phyloP scores from a whole-genome alignment of 306 rosid genomes.

The Dalbergia cultrata region DNA sequence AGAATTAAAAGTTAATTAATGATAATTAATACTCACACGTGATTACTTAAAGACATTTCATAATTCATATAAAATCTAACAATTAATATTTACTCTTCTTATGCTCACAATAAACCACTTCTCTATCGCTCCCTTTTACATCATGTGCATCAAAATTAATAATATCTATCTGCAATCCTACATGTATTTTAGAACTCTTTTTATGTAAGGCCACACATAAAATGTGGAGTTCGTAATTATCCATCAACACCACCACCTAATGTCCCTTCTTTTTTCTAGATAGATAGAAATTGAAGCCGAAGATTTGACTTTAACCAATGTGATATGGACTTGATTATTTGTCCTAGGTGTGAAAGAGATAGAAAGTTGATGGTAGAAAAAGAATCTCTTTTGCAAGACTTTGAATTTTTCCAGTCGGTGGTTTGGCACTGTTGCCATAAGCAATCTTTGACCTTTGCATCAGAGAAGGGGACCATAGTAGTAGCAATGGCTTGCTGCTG shows the following conservation, averaged over 20 bases:
- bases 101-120: too few relatives aligned
- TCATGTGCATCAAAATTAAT: too few relatives aligned
- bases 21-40: too few relatives aligned
- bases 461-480: conserved; percentile 50
- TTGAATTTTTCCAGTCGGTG: conserved; percentile 45
- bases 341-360: conserved; percentile 42
- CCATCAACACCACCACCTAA: background rate
- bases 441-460: conserved; percentile 59
- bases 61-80: too few relatives aligned
- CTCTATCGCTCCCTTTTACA: background rate
- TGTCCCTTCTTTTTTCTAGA: background rate
- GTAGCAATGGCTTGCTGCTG: background rate
- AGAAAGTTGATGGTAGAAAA: conserved; percentile 41
- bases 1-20: too few relatives aligned
- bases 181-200: background rate
- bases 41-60: too few relatives aligned
- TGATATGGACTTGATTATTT: conserved; percentile 9
- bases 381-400: conserved; percentile 36
- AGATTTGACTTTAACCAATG: conserved; percentile 42
- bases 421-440: conserved; percentile 38
- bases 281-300: conserved; percentile 20
- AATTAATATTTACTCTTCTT: too few relatives aligned
- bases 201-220: background rate
- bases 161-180: background rate
- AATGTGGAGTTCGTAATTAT: conserved; percentile 28